Evolutionary conservation across 768 basidiomycete species (phyloP), one percentile per base, ranked within the genome.

Genomic region (Tulasnella sp.): DNA sequence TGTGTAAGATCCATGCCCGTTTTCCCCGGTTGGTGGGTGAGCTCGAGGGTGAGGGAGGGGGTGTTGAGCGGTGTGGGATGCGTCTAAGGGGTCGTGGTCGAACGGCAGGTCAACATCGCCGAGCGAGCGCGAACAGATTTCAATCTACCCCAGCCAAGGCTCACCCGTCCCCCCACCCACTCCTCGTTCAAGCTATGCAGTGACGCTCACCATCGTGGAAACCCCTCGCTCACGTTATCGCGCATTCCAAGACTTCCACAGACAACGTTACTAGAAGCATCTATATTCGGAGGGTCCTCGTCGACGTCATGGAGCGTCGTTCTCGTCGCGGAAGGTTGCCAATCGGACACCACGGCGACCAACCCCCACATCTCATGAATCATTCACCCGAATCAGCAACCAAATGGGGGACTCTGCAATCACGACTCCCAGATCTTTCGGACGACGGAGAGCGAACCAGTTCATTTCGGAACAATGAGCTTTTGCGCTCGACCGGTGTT

Each of bases 131-230:
- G 62, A 68, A 68, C 62, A 68, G 62, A 68, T 68, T 68, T 68
- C 62, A 68, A 68, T 68, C 62, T 68, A 68, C 62, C 62, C 62
- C 62, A 68, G 62, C 62, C 62, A 68, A 68, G 62, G 62, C n/a
- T 58, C 56, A 58, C 56, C 8, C 56, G n/a, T 44, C 42, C 18
- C 48, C 21, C 62, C 27, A 8, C 62, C 34, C 14, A 5, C 31
- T 16, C 27, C 62, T 2, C 4, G n/a, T n/a, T n/a, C n/a, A n/a
- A n/a, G n/a, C n/a, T n/a, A n/a, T 14, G 19, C 18, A 24, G 48
- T 68, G 62, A 68, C 62, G 62, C 62, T 16, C 31, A 21, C 48
- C 19, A 19, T 52, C 2, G 18, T 52, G 21, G 48, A 52, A 52
- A 16, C 46, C 24, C 34, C 34, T 68, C 62, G 62, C 31, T 5